Conservation (phyloP, 1,139 yeast species). For the Protomyces inundatus region DNA sequence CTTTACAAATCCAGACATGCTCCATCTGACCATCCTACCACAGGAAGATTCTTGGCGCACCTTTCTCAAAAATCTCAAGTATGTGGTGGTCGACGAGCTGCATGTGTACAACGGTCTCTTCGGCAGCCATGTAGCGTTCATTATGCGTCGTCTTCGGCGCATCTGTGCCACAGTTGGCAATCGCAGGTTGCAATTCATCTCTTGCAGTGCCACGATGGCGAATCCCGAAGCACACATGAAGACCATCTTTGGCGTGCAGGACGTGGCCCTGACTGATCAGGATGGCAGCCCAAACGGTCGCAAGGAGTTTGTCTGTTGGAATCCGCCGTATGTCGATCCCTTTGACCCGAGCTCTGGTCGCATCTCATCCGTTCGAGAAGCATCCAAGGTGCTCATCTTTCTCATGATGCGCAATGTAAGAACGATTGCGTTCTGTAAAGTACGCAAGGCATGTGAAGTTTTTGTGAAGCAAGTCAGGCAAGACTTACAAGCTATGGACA, state of each 20-base stretch:
- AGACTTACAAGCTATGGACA: slow-evolving; percentile 34
- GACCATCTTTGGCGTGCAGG: slow-evolving; percentile 60
- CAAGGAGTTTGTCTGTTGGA: slow-evolving; percentile 73
- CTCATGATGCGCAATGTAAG: slow-evolving; percentile 61
- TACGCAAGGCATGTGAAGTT: slow-evolving; percentile 77
- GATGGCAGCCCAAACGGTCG: slow-evolving; percentile 90
- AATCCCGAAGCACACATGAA: slow-evolving; percentile 68
- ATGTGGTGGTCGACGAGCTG: slow-evolving; percentile 81
- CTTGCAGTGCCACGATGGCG: slow-evolving; percentile 89
- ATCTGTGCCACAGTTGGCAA: slow-evolving; percentile 55
- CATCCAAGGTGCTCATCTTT: slow-evolving; percentile 65
- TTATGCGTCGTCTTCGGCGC: slow-evolving; percentile 70
- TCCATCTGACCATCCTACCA: slow-evolving; percentile 81
- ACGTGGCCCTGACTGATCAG: slow-evolving; percentile 44
- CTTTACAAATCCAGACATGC: slow-evolving; percentile 91
- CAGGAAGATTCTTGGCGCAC: slow-evolving; percentile 65
- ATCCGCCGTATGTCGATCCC: slow-evolving; percentile 64
- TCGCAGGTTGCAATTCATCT: slow-evolving; percentile 54
- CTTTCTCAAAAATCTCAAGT: slow-evolving; percentile 59
- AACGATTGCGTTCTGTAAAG: slow-evolving; percentile 84
- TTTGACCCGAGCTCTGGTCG: slow-evolving; percentile 56
- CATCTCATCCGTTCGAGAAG: slow-evolving; percentile 66
- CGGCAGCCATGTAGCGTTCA: slow-evolving; percentile 84
- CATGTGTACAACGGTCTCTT: slow-evolving; percentile 86
- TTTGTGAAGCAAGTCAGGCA: slow-evolving; percentile 66